Base-by-base conservation (phyloP, 768 basidiomycete species). In the Calocybe indica region DNA sequence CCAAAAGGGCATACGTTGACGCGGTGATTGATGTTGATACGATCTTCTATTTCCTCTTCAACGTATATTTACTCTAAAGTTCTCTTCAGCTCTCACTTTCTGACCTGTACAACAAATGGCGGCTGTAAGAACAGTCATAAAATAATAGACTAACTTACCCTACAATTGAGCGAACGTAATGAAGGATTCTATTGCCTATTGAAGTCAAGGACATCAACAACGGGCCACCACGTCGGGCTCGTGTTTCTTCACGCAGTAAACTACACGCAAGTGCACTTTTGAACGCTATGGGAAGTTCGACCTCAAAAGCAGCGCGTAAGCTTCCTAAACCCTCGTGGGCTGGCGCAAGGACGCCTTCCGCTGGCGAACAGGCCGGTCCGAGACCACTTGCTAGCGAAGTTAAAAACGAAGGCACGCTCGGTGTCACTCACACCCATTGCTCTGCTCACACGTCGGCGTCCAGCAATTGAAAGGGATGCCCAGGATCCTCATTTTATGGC, bases 401-500 rank as follows among this genome's bases (percentile, higher is more conserved):
- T 4, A 80, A 70, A 57, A 71, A 67, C 43, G 67, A 76, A 65
- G 75, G 83, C 76, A 43, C 34, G 54, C 39, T 37, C n/a, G 22
- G 28, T 45, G 32, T 54, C 40, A 37, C 6, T 45, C 11, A 38
- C 33, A 40, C 49, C 22, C 22, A 28, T 41, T 13, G 9, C 34
- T 46, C 30, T 40, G 46, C 31, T 47, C 38, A 40, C 35, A 42
- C 49, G 40, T 46, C 10, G 13, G 32, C 33, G 38, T 37, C 38
- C 53, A 88, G 86, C 68, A 6, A 80, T 88, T 55, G 71, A 79
- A 46, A 65, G 58, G 45, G 87, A 92, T 54, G 73, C 79, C n/a
- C 71, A 68, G 46, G 88, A 92, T 56, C 85, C 85, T 1, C 77
- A 88, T 28, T 77, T 91, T 43, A 61, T 86, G 55, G 70, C 76